A percentile compares a stretch with the other conserved stretches of the same genome.
phyloP scores from a whole-genome alignment of 306 rosid species.

The Vachellia collinsii region DNA sequence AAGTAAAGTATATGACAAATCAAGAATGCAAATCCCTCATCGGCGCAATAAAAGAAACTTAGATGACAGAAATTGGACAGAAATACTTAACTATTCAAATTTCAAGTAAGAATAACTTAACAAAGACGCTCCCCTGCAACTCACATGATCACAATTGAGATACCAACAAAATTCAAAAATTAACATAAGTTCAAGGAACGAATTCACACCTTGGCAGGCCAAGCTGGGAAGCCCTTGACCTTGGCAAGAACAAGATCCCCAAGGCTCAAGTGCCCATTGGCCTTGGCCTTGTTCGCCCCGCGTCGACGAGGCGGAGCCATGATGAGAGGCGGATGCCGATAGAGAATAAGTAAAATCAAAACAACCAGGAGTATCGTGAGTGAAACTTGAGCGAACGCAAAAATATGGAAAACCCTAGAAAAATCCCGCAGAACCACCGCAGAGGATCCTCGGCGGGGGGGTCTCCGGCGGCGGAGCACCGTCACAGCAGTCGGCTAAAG shows the following conservation, averaged over 20 bases:
- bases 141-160: neutral
- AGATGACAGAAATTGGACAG: neutral
- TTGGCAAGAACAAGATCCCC: slow-evolving; percentile 99
- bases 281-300: slow-evolving; percentile 78
- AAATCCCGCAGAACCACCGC: slow-evolving; percentile 52
- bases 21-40: slow-evolving; percentile 32
- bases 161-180: slow-evolving; percentile 9
- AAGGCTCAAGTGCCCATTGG: slow-evolving; percentile 66
- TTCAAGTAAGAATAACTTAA: slow-evolving; percentile 7
- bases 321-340: slow-evolving; percentile 52
- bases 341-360: slow-evolving; percentile 22
- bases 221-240: slow-evolving; percentile 96
- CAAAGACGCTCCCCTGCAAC: neutral
- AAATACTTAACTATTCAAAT: slow-evolving; percentile 1
- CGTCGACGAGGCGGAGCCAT: slow-evolving; percentile 98
- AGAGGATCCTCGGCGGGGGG: slow-evolving; percentile 32
- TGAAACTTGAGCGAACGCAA: slow-evolving; percentile 8
- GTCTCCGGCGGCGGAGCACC: slow-evolving; percentile 52
- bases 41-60: slow-evolving; percentile 8
- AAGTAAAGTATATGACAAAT: slow-evolving; percentile 8
- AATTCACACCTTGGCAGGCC: slow-evolving; percentile 92
- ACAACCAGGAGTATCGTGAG: slow-evolving; percentile 38
- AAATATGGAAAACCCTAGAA: slow-evolving; percentile 55
- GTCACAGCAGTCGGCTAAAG: slow-evolving; percentile 54
- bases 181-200: slow-evolving; percentile 24